Evolutionary conservation across 208 protist genomes (phyloP).

Genomic region (Trypanosoma melophagium): DNA sequence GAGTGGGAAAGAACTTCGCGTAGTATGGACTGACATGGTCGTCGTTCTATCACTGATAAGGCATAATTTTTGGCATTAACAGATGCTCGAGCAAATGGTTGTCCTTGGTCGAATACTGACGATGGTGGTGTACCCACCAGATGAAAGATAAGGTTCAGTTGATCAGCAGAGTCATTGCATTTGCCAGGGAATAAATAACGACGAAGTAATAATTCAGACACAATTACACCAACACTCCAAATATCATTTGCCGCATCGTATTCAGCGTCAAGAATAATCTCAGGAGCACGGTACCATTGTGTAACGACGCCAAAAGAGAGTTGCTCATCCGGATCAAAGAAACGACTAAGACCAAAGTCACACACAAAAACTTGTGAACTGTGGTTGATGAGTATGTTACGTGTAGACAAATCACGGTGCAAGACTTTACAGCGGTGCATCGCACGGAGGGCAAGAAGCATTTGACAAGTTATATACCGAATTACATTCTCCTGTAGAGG

Average conservation of each 20-base stretch:
- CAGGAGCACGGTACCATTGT: constrained; percentile 92
- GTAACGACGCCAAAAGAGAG: constrained; percentile 91
- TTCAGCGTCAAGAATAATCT: constrained; percentile 90
- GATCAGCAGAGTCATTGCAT: constrained; percentile 92
- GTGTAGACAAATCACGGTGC: constrained; percentile 87
- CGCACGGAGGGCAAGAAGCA: constrained; percentile 87
- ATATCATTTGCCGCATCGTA: constrained; percentile 87
- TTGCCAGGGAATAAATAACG: constrained; percentile 92
- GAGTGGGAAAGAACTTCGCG: constrained; percentile 50
- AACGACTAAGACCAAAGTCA: constrained; percentile 91
- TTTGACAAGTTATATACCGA: constrained; percentile 84
- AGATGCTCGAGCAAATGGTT: constrained; percentile 87
- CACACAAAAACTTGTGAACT: constrained; percentile 88
- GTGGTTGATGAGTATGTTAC: constrained; percentile 90
- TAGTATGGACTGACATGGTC: constrained; percentile 55
- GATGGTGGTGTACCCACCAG: constrained; percentile 93
- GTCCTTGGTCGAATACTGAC: constrained; percentile 66
- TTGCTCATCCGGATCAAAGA: constrained; percentile 92
- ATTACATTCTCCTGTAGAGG: constrained; percentile 76
- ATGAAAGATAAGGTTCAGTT: constrained; percentile 92
- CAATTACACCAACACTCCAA: constrained; percentile 90
- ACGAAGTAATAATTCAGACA: constrained; percentile 90
- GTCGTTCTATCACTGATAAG: constrained; percentile 61
- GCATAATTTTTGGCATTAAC: constrained; percentile 86
- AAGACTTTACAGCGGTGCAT: constrained; percentile 80